Evolutionary conservation across 495 filamentous ascomycete species (phyloP), one percentile per base, ranked within the genome.

Genomic region (Wilcoxina mikolae): DNA sequence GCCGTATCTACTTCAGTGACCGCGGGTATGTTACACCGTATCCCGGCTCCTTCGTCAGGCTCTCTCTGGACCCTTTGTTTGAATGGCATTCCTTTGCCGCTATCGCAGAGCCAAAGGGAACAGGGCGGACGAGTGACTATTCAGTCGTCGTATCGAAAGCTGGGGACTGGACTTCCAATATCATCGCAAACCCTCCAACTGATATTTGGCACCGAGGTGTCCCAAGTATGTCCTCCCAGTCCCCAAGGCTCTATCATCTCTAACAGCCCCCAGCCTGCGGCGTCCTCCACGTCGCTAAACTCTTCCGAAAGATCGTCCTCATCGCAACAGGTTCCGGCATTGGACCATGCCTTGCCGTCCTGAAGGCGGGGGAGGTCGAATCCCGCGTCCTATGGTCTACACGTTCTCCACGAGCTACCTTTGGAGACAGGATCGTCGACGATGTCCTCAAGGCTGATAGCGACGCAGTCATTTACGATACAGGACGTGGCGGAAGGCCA

Each of bases 251-350:
- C n/a, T n/a, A n/a, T n/a, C n/a, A n/a, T n/a, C n/a, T 71, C 39
- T 68, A 71, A 17, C 74, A 73, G 2, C 68, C 72, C 2, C 72
- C 77, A 60, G 73, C 80, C 31, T 78, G 76, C 56, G 85, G 85
- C 49, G 79, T 91, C 31, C 76, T 87, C 54, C 81, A 82, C 65
- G 75, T 82, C 39, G 82, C 85, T 45, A 72, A 72, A 5, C 70
- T 90, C 0, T 93, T 88, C 72, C 65, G 68, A 35, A 72, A 73
- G 4, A 73, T 85, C 43, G 73, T 93, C 28, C 68, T 91, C 45
- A 80, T 93, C n/a, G 80, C 83, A 1, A 93, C 86, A 0, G 86
- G 86, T 18, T 87, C 83, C 5, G 86, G 86, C 26, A 90, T 91
- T 53, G 85, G 85, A 0, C 85, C 80, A 4, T 78, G 75, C 58